Conservation (phyloP, 2,329 filamentous ascomycete species). For the Chrysoporthe deuterocubensis region DNA sequence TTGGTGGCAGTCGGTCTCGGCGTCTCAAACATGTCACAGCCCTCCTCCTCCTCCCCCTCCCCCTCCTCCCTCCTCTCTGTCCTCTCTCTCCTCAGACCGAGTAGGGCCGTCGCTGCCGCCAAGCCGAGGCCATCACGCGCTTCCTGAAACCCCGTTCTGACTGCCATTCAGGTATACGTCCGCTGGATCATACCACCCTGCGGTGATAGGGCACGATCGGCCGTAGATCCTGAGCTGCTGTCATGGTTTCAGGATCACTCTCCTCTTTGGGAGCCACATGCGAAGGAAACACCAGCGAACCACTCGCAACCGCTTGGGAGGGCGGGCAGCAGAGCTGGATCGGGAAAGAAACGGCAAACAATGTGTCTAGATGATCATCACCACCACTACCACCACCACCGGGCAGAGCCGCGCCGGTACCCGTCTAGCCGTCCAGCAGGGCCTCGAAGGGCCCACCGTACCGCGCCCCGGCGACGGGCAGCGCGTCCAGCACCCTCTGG, state of each 20-base stretch:
- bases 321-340: too few species aligned
- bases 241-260: not conserved
- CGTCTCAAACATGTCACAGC: not conserved
- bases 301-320: not conserved
- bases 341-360: not conserved
- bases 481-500: conserved; percentile 50
- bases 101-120: not conserved
- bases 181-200: not conserved
- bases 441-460: conserved; percentile 41
- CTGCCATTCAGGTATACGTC: not conserved
- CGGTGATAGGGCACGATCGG: not conserved
- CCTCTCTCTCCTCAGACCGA: not conserved
- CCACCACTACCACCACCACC: too few species aligned
- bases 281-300: not conserved
- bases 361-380: not conserved
- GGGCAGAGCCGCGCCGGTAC: too few species aligned
- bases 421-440: conserved; percentile 16
- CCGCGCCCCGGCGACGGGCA: conserved; percentile 51
- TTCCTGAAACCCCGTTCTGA: conserved; percentile 1
- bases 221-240: not conserved
- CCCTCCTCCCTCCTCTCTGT: not conserved
- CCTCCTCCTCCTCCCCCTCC: not conserved
- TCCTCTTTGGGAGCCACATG: not conserved
- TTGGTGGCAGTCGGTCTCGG: conserved; percentile 1
- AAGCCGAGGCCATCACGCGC: not conserved